These are phyloP conservation scores for Aeschynomene evenia DNA, from an alignment of 306 rosid genomes.

Conservation along the genomic window DNA sequence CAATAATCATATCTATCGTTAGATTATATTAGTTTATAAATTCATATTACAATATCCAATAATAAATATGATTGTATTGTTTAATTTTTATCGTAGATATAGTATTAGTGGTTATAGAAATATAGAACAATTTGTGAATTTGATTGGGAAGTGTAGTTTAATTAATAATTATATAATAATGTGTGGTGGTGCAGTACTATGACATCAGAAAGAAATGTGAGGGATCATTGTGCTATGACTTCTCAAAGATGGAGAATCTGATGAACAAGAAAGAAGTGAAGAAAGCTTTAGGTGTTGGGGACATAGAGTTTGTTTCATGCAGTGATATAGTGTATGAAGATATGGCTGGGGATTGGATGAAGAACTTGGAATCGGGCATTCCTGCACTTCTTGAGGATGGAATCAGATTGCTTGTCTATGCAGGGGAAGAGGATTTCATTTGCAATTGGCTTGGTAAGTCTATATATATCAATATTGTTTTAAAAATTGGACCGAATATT, in stretches of 20 bases:
- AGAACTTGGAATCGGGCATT: conserved; percentile 69
- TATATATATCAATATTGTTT: neutral
- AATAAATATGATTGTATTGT: too few species aligned
- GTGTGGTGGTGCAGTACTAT: conserved; percentile 52
- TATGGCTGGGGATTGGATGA: conserved; percentile 69
- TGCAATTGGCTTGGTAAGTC: conserved; percentile 92
- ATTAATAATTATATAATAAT: too few species aligned
- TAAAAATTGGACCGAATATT: too few species aligned
- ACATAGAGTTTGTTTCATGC: conserved; percentile 64
- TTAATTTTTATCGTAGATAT: too few species aligned
- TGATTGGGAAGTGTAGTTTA: too few species aligned
- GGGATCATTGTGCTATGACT: conserved; percentile 73
- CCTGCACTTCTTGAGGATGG: conserved; percentile 89
- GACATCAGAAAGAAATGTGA: conserved; percentile 77
- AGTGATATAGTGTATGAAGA: conserved; percentile 52
- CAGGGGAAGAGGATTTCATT: conserved; percentile 82
- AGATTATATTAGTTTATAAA: too few species aligned
- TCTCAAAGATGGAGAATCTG: conserved; percentile 65
- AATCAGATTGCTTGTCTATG: conserved; percentile 69
- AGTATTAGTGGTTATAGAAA: too few species aligned
- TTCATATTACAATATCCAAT: too few species aligned
- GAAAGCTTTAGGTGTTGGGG: conserved; percentile 68
- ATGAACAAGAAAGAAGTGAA: conserved; percentile 52
- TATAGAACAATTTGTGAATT: too few species aligned
- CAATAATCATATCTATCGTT: too few species aligned